A percentile compares a stretch with the other conserved stretches of the same genome.
These are phyloP conservation scores for Mortierella sp. DNA, from an alignment of 371 early-diverging fungal species.

Conservation along the genomic window DNA sequence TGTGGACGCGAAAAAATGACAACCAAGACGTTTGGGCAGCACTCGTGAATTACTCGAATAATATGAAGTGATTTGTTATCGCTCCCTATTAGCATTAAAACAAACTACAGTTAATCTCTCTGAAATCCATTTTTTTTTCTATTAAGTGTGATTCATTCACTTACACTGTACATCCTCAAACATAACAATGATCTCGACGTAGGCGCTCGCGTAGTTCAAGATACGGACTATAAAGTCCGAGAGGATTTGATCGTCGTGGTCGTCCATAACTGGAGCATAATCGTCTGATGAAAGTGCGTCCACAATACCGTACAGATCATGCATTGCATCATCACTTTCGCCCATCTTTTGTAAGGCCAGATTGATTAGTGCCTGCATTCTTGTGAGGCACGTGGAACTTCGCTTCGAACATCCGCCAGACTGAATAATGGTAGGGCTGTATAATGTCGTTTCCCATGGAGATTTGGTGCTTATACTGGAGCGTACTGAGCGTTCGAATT, in stretches of 20 bases:
- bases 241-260: slow-evolving; percentile 59
- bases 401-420: slow-evolving; percentile 12
- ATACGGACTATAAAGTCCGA: slow-evolving; percentile 60
- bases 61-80: slow-evolving; percentile 63
- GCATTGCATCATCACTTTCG: slow-evolving; percentile 55
- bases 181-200: slow-evolving; percentile 62
- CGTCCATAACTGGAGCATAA: slow-evolving; percentile 51
- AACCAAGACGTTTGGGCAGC: slow-evolving; percentile 60
- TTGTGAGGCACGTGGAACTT: slow-evolving; percentile 17
- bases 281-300: slow-evolving; percentile 54
- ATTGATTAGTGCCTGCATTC: slow-evolving; percentile 27
- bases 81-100: slow-evolving; percentile 59
- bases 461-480: neutral
- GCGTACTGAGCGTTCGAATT: neutral
- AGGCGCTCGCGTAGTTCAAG: slow-evolving; percentile 62
- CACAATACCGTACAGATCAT: slow-evolving; percentile 60
- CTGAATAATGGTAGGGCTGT: slow-evolving; percentile 27
- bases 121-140: neutral
- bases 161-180: slow-evolving; percentile 73
- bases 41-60: slow-evolving; percentile 62
- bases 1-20: slow-evolving; percentile 66
- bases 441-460: slow-evolving; percentile 3
- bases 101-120: too few relatives aligned
- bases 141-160: slow-evolving; percentile 2
- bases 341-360: slow-evolving; percentile 58